Evolutionary conservation across 305 asterid species (phyloP).

Genomic region (Plantago coronopus): DNA sequence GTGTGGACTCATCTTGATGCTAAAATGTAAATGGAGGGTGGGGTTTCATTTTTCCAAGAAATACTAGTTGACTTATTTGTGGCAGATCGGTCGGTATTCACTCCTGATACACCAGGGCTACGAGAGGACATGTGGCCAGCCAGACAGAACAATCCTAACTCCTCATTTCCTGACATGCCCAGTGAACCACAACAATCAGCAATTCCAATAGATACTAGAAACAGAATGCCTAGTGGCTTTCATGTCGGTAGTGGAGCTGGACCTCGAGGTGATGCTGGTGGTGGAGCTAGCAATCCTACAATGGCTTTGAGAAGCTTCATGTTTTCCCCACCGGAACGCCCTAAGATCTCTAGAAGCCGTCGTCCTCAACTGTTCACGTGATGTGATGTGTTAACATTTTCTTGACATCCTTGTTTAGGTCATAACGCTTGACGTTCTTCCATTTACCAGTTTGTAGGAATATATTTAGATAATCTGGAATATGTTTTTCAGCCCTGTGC

Average conservation of each 20-base stretch:
- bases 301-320: conserved; percentile 59
- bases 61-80: conserved; percentile 49
- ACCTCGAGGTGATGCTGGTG: conserved; percentile 28
- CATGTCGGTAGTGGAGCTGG: conserved; percentile 24
- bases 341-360: too few species aligned
- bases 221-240: conserved; percentile 40
- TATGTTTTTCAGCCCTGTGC: too few species aligned
- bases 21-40: not conserved
- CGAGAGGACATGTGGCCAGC: conserved; percentile 80
- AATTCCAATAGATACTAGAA: conserved; percentile 37
- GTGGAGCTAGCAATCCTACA: conserved; percentile 51
- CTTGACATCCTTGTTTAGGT: too few species aligned
- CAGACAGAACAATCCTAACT: conserved; percentile 51
- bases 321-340: conserved; percentile 55
- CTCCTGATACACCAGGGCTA: conserved; percentile 99
- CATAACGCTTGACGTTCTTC: not conserved
- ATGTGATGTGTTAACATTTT: conserved; percentile 25
- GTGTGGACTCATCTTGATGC: too few species aligned
- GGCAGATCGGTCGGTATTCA: conserved; percentile 74
- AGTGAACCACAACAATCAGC: conserved; percentile 48
- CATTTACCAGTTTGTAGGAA: too few species aligned
- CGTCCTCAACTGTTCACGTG: conserved; percentile 69
- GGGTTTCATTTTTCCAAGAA: conserved; percentile 32
- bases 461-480: too few species aligned
- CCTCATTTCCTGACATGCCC: conserved; percentile 41